Evolutionary conservation across 129 eudicot species (phyloP).

Genomic region (Centrapalus pauciflorus): DNA sequence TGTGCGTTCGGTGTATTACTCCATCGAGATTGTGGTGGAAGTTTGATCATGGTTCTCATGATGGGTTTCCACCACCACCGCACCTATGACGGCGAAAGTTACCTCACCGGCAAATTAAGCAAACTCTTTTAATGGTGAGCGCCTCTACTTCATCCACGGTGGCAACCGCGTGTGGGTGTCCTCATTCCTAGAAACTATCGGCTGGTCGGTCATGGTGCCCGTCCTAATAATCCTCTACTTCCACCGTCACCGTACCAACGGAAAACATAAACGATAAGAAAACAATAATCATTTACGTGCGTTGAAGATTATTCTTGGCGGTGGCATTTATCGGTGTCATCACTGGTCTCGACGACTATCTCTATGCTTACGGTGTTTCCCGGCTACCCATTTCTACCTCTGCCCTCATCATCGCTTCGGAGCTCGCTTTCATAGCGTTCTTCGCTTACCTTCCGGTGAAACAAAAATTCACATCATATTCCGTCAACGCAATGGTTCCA

Average conservation of each 20-base stretch:
- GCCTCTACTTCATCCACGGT: conserved; percentile 32
- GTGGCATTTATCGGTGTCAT: conserved; percentile 16
- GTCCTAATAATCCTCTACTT: conserved; percentile 14
- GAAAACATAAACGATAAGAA: no score
- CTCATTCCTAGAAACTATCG: conserved; percentile 15
- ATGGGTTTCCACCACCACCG: no score
- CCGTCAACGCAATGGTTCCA: conserved; percentile 35
- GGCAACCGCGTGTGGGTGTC: conserved; percentile 37
- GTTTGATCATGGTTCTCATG: no score
- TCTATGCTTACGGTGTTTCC: conserved; percentile 18
- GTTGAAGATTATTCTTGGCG: not conserved
- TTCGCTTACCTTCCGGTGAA: conserved; percentile 34
- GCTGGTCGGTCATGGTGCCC: conserved; percentile 21
- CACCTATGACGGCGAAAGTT: no score
- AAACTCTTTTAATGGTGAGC: no score
- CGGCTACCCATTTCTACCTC: conserved; percentile 29
- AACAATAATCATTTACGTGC: conserved; percentile 8
- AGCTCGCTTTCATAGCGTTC: conserved; percentile 38
- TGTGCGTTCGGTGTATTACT: no score
- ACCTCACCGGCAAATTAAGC: no score
- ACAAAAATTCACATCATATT: conserved; percentile 37
- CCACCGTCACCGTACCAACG: conserved; percentile 4
- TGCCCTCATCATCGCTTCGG: conserved; percentile 23
- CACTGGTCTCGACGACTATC: conserved; percentile 28
- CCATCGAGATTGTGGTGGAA: no score